These are phyloP conservation scores for Globisporangium yorkense DNA, from an alignment of 352 stramenopile genomes.

Conservation along the genomic window DNA sequence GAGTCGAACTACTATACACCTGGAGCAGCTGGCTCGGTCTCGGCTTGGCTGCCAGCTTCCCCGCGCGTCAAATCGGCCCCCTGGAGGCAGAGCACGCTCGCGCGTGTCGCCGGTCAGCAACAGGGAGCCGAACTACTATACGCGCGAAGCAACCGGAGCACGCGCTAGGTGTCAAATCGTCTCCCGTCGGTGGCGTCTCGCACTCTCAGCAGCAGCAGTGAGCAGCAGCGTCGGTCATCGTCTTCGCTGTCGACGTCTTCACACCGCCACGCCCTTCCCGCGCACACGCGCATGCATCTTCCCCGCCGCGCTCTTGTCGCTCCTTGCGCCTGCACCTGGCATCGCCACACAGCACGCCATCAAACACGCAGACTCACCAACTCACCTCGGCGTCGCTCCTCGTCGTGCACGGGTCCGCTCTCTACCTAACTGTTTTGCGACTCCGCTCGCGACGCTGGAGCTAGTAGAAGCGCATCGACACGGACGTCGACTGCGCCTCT, in stretches of 20 bases:
- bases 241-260: not conserved
- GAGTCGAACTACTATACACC: not conserved
- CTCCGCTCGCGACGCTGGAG: not conserved
- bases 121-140: constrained; percentile 4
- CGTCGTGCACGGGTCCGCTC: not conserved
- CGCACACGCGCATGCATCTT: too few relatives aligned
- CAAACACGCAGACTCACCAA: constrained; percentile 1
- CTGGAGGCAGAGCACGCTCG: not conserved
- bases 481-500: constrained; percentile 25
- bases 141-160: not conserved
- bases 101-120: too few relatives aligned
- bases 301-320: not conserved
- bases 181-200: not conserved
- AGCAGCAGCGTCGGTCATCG: not conserved
- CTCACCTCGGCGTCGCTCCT: not conserved
- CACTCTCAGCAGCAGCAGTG: not conserved
- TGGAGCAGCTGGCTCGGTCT: too few relatives aligned
- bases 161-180: not conserved
- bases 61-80: not conserved
- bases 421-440: not conserved
- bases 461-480: constrained; percentile 51
- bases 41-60: too few relatives aligned
- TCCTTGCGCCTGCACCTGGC: not conserved
- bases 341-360: not conserved
- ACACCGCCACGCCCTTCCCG: too few relatives aligned